A percentile compares a stretch with the other conserved stretches of the same genome.
Evolutionary conservation across 306 rosid genomes (phyloP).

Genomic region (Sesbania bispinosa): DNA sequence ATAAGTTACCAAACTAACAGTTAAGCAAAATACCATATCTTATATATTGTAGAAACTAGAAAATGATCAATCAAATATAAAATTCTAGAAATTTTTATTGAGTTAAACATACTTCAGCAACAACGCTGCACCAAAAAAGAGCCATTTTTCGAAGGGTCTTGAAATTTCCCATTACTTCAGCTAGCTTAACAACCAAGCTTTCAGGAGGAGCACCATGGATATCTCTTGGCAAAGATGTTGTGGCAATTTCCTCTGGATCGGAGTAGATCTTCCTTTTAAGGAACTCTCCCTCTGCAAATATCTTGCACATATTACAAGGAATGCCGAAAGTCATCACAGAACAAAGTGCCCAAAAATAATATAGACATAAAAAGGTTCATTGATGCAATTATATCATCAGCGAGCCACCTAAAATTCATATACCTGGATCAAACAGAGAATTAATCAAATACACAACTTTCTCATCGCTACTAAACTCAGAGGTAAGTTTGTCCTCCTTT

Average conservation of each 20-base stretch:
- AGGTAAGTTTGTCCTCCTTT: conserved; percentile 63
- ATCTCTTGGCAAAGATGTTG: conserved; percentile 62
- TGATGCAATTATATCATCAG: conserved; percentile 12
- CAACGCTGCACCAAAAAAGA: conserved; percentile 83
- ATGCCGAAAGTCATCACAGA: conserved; percentile 50
- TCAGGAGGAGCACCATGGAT: conserved; percentile 93
- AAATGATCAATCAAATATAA: conserved; percentile 2
- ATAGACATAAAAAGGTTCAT: background rate
- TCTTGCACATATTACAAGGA: conserved; percentile 55
- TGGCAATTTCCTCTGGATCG: conserved; percentile 39
- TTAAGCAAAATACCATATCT: background rate
- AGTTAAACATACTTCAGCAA: conserved; percentile 68
- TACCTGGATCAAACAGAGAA: conserved; percentile 81
- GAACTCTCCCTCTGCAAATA: conserved; percentile 76
- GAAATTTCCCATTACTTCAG: conserved; percentile 89
- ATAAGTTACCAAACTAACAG: conserved; percentile 1
- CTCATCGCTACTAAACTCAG: conserved; percentile 56
- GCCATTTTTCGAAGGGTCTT: conserved; percentile 63
- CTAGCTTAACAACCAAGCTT: conserved; percentile 82
- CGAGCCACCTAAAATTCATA: conserved; percentile 30
- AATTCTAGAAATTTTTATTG: conserved; percentile 15
- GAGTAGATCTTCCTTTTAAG: conserved; percentile 54
- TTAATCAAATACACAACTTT: conserved; percentile 55
- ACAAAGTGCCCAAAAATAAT: background rate
- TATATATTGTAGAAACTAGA: background rate